phyloP scores from a whole-genome alignment of 1,284 basidiomycete genomes.

The Singerocomus inundabilis region DNA sequence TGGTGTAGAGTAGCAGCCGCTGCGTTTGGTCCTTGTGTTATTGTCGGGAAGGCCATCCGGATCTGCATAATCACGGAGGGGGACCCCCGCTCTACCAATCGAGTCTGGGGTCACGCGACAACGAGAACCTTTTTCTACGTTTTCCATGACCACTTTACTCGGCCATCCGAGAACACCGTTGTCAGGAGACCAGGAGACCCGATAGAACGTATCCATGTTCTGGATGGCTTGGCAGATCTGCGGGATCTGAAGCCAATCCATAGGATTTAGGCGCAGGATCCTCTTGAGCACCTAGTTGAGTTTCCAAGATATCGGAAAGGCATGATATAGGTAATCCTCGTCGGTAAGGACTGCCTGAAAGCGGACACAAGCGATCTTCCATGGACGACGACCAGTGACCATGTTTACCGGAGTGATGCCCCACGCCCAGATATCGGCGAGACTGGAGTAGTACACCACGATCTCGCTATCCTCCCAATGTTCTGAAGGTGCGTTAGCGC shows the following conservation, averaged over 20 bases:
- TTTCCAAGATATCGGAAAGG: slow-evolving; percentile 67
- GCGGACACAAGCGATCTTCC: slow-evolving; percentile 76
- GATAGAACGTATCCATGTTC: slow-evolving; percentile 64
- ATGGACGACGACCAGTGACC: slow-evolving; percentile 85
- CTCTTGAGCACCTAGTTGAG: slow-evolving; percentile 56
- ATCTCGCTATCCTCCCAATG: slow-evolving; percentile 42
- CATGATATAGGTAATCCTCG: slow-evolving; percentile 64
- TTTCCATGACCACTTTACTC: slow-evolving; percentile 6
- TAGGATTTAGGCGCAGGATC: slow-evolving; percentile 56
- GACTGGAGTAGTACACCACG: slow-evolving; percentile 52
- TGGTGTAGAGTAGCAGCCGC: not conserved
- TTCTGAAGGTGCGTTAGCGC: slow-evolving; percentile 44
- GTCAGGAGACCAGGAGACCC: slow-evolving; percentile 43
- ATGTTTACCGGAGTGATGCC: slow-evolving; percentile 86
- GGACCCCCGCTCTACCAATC: not conserved
- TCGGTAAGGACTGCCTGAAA: slow-evolving; percentile 71
- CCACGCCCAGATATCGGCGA: slow-evolving; percentile 91
- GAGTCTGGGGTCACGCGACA: not conserved
- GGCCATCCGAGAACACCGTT: slow-evolving; percentile 19
- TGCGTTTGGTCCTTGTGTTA: not conserved
- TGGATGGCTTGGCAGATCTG: slow-evolving; percentile 61
- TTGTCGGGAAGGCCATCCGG: not conserved
- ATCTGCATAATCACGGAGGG: not conserved
- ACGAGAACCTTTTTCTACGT: not conserved
- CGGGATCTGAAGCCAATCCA: slow-evolving; percentile 56